A percentile compares a stretch with the other conserved stretches of the same genome.
phyloP scores from a whole-genome alignment of 345 rosid species.

The Leavenworthia alabamica region DNA sequence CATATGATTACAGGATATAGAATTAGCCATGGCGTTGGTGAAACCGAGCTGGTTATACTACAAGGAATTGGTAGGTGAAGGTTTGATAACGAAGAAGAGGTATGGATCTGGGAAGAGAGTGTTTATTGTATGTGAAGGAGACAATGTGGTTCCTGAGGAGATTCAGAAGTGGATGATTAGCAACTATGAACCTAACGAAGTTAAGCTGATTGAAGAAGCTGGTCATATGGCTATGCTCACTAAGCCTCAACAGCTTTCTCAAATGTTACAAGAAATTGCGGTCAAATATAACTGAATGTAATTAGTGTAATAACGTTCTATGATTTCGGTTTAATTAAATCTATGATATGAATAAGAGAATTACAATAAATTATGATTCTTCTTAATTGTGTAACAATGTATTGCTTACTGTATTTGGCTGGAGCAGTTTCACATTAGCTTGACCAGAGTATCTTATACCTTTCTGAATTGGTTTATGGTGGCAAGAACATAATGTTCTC shows the following conservation, averaged over 20 bases:
- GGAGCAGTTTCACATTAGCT: constrained; percentile 24
- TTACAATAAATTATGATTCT: not conserved
- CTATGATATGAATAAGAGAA: constrained; percentile 21
- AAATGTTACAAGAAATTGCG: constrained; percentile 18
- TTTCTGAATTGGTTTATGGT: constrained; percentile 19
- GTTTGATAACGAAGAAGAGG: constrained; percentile 25
- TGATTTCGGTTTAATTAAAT: not conserved
- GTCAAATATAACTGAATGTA: constrained; percentile 8
- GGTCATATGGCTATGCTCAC: constrained; percentile 53
- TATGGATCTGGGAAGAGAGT: constrained; percentile 34
- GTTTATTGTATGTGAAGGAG: constrained; percentile 36
- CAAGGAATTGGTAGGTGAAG: constrained; percentile 25
- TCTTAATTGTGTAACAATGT: not conserved
- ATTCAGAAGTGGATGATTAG: constrained; percentile 41
- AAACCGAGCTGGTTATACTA: constrained; percentile 38
- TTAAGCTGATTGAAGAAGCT: constrained; percentile 32
- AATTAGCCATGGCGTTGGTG: constrained; percentile 34
- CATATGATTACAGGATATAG: constrained; percentile 33
- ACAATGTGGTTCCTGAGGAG: constrained; percentile 26
- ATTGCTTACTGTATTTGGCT: constrained; percentile 23
- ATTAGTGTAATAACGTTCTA: not conserved
- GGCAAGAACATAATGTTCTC: constrained; percentile 21
- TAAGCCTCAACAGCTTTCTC: constrained; percentile 34
- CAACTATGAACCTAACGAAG: constrained; percentile 35
- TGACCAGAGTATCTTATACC: constrained; percentile 28